phyloP scores from a whole-genome alignment of 768 basidiomycete species.

The Phlegmacium glaucopus region DNA sequence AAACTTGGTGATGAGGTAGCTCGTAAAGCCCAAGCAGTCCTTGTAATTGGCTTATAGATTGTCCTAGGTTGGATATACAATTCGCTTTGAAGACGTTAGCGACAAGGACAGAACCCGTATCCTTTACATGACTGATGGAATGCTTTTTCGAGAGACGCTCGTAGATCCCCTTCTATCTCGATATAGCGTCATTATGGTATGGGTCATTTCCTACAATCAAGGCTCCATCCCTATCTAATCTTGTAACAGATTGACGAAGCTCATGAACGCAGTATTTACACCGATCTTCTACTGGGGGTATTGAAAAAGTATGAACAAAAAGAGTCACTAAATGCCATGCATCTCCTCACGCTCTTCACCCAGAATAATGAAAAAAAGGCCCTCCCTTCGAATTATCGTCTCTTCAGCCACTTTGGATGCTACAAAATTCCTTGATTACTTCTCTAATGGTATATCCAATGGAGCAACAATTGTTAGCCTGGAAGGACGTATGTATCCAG shows the following conservation, averaged over 20 bases:
- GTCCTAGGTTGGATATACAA: slow-evolving; percentile 89
- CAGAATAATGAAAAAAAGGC: slow-evolving; percentile 90
- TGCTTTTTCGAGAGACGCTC: slow-evolving; percentile 93
- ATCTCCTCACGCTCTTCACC: not conserved
- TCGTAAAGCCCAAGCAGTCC: no score
- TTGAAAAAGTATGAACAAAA: slow-evolving; percentile 74
- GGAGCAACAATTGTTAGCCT: slow-evolving; percentile 85
- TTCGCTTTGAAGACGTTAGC: slow-evolving; percentile 94
- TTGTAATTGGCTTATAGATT: slow-evolving; percentile 9
- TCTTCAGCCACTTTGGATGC: slow-evolving; percentile 98
- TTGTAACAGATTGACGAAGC: slow-evolving; percentile 86
- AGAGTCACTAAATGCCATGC: not conserved
- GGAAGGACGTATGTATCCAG: slow-evolving; percentile 94
- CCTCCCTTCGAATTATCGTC: slow-evolving; percentile 85
- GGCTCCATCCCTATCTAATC: not conserved
- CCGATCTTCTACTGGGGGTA: slow-evolving; percentile 87
- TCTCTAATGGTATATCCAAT: slow-evolving; percentile 59
- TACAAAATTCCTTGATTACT: slow-evolving; percentile 84
- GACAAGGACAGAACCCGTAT: slow-evolving; percentile 83
- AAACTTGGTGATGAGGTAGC: slow-evolving; percentile 83
- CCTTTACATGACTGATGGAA: slow-evolving; percentile 96
- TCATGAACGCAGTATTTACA: slow-evolving; percentile 95
- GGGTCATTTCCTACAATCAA: slow-evolving; percentile 1
- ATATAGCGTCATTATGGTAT: slow-evolving; percentile 94
- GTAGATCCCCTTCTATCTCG: slow-evolving; percentile 88